Evolutionary conservation across 2,329 filamentous ascomycete species (phyloP).

Genomic region (Bimuria novae-zelandiae): DNA sequence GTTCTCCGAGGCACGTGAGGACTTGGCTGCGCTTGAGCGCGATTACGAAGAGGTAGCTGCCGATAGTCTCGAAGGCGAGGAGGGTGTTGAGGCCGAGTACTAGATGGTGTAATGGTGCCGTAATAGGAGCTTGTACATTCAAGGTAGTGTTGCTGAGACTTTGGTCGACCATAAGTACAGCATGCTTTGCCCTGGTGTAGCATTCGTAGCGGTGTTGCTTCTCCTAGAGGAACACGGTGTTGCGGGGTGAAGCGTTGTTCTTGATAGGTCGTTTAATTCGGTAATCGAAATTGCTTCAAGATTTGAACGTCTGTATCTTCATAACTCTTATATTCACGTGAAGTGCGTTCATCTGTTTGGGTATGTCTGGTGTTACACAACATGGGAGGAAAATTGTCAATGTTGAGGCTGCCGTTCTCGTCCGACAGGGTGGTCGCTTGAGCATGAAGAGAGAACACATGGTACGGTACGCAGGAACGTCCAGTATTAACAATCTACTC

Average conservation of each 20-base stretch:
- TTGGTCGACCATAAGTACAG: constrained; percentile 10
- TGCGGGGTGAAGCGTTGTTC: background rate
- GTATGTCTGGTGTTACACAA: too few relatives aligned
- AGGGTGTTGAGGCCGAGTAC: constrained; percentile 88
- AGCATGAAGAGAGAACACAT: too few relatives aligned
- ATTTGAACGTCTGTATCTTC: too few relatives aligned
- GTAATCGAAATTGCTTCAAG: constrained; percentile 4
- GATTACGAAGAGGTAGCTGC: constrained; percentile 99
- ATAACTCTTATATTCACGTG: too few relatives aligned
- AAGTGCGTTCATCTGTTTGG: too few relatives aligned
- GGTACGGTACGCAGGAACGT: too few relatives aligned
- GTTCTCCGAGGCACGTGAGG: constrained; percentile 98
- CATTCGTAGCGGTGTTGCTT: constrained; percentile 15
- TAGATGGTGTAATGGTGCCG: constrained; percentile 53
- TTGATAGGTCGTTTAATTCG: constrained; percentile 6
- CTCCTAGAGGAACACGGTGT: constrained; percentile 12
- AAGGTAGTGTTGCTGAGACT: constrained; percentile 31
- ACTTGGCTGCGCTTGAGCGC: constrained; percentile 94
- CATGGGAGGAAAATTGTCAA: too few relatives aligned
- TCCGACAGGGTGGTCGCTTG: too few relatives aligned
- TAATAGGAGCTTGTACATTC: constrained; percentile 19
- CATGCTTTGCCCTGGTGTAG: constrained; percentile 14
- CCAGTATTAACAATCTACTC: too few relatives aligned
- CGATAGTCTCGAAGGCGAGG: constrained; percentile 88
- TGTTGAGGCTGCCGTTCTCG: too few relatives aligned